phyloP scores from a whole-genome alignment of 2,329 filamentous ascomycete genomes.

The Chaetomium strumarium region DNA sequence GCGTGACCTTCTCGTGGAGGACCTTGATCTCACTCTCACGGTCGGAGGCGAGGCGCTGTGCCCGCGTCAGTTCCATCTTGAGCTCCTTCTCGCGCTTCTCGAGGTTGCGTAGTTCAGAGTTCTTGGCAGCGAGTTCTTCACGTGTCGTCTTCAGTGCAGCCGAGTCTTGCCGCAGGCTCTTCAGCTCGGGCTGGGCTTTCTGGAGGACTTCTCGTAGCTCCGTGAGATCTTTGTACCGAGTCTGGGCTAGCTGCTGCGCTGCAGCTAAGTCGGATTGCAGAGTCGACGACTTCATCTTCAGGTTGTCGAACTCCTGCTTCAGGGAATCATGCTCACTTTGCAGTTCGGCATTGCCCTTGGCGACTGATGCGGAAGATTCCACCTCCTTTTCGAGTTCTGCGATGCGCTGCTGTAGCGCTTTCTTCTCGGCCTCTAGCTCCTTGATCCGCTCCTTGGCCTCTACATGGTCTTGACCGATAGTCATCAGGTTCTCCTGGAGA shows the following conservation, averaged over 20 bases:
- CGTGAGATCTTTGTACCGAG: slow-evolving; percentile 79
- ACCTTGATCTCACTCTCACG: slow-evolving; percentile 72
- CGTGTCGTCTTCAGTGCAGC: slow-evolving; percentile 66
- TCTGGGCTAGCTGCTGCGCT: slow-evolving; percentile 79
- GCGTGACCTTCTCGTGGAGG: slow-evolving; percentile 70
- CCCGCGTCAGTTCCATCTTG: slow-evolving; percentile 62
- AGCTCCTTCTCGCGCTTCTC: slow-evolving; percentile 81
- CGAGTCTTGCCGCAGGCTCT: slow-evolving; percentile 70
- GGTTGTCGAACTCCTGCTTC: slow-evolving; percentile 54
- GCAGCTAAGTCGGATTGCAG: slow-evolving; percentile 80
- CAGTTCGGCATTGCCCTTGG: slow-evolving; percentile 48
- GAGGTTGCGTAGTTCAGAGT: slow-evolving; percentile 61
- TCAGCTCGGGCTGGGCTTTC: slow-evolving; percentile 81
- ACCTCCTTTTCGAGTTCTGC: slow-evolving; percentile 67
- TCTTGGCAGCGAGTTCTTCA: slow-evolving; percentile 60
- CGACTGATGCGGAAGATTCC: slow-evolving; percentile 30
- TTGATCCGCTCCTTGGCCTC: slow-evolving; percentile 74
- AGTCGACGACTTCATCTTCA: slow-evolving; percentile 62
- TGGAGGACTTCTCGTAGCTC: slow-evolving; percentile 74
- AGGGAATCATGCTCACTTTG: slow-evolving; percentile 54
- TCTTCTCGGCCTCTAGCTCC: slow-evolving; percentile 63
- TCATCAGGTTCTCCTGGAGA: slow-evolving; percentile 70
- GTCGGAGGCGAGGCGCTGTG: slow-evolving; percentile 65
- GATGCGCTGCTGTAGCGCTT: slow-evolving; percentile 57
- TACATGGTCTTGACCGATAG: slow-evolving; percentile 77